Base-by-base conservation (phyloP, 2,329 filamentous ascomycete genomes). In the Fusarium verrucosum region DNA sequence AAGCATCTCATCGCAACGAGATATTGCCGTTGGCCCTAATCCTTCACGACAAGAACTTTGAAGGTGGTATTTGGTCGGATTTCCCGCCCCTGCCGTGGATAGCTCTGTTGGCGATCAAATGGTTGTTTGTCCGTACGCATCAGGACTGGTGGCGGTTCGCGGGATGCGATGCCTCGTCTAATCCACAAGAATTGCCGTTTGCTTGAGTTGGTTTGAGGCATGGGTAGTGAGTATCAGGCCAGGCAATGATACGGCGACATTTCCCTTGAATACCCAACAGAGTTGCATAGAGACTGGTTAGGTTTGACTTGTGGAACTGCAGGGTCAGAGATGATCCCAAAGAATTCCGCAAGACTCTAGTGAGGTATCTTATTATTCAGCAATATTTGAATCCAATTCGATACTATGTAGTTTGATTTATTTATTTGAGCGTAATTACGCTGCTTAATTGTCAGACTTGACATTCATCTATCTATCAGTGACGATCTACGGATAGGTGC, bases 141-240 rank as follows among this genome's bases (percentile, higher is more conserved):
- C 74, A 75, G 51, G 72, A 73, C 33, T 76, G 75, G 75, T 76
- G 75, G 75, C 71, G 74, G 41, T 78, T 77, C 55, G 70, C 74
- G 2, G 68, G 71, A 11, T 76, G 75, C 41, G 73, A 76, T 46
- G 49, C 66, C 23, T 43, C 67, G 16, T 72, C 73, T 17, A 65
- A 64, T 20, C 76, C 73, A 11, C 68, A 73, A 51, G 74, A 77
- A 19, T 61, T 80, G 30, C 76, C 74, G 4, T 78, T 79, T 71
- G 76, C 70, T 5, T 74, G 50, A 69, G 11, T 35, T 36, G 22
- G 17, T 5, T 19, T 2, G 32, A 25, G 5, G 17, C 3, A 4
- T 26, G 44, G 11, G 26, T 38, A 26, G 44, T 47, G 44, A 32
- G 20, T 40, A 47, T 47, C 28, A 30, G 28, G 7, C 8, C 28